Evolutionary conservation across 371 early-diverging fungal species (phyloP).

Genomic region (Mucor circinelloides): DNA sequence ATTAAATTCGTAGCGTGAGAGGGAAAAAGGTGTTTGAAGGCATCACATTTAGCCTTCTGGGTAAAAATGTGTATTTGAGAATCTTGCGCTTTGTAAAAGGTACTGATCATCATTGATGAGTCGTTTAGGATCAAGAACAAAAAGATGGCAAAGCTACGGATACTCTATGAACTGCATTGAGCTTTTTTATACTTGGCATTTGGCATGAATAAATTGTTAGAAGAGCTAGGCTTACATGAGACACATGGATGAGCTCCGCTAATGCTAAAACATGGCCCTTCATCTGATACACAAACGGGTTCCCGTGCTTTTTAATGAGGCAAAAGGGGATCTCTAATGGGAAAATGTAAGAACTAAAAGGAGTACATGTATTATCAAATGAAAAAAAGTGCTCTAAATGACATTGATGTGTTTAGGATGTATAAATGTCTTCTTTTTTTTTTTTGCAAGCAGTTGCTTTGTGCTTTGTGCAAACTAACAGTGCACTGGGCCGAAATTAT

Average conservation of each 20-base stretch:
- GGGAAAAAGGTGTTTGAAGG: background rate
- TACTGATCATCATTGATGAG: background rate
- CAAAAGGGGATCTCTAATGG: background rate
- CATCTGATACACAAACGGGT: background rate
- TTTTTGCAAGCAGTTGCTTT: background rate
- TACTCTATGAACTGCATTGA: background rate
- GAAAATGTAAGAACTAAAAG: background rate
- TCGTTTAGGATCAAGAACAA: background rate
- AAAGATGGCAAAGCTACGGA: background rate
- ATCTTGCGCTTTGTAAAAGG: background rate
- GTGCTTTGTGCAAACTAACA: background rate
- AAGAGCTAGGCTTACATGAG: background rate
- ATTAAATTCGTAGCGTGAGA: background rate
- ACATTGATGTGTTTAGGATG: background rate
- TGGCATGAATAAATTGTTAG: background rate
- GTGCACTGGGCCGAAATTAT: conserved; percentile 2
- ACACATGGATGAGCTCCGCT: background rate
- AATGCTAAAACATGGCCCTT: background rate
- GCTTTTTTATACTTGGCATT: background rate
- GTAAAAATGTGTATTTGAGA: too few species aligned
- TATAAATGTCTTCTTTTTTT: background rate
- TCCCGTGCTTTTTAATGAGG: background rate
- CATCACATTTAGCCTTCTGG: background rate
- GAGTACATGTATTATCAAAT: background rate
- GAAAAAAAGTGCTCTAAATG: background rate